Evolutionary conservation across 768 basidiomycete species (phyloP), one percentile per base, ranked within the genome.

Genomic region (Holtermanniella nyarrowii): DNA sequence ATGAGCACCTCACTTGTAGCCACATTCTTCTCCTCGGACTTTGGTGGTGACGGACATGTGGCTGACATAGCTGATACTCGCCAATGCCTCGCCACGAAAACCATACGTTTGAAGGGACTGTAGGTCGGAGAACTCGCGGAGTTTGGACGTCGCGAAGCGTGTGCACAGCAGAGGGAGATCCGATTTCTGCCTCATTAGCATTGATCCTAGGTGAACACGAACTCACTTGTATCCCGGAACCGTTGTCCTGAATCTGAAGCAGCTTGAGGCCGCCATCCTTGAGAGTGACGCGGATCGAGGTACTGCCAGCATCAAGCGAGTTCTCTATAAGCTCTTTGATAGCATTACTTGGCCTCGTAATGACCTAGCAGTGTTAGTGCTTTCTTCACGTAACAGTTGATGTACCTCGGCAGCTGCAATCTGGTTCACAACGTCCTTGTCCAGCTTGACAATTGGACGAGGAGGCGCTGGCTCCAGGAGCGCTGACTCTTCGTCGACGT

Each of bases 281-380:
- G 59, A 91, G 77, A 0, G 82, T 86, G 48, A 97, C 76, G 31
- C 84, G 82, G 66, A 97, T 88, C 0, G 82, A 82, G 0, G 86
- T 90, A 21, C 88, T 76, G 0, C 87, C 84, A 0, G 95, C 95
- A 73, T 99, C 95, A n/a, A 99, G 77, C 20, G 83, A 78, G 60
- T 99, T 97, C 72, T 99, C 95, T 13, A 99, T 75, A 0, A 97
- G 77, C 69, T 97, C 95, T 69, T 99, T 99, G 49, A 99, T 77
- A 1, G 93, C 93, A 54, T 91, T 96, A 4, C 88, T 82, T 0
- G 95, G 95, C 39, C 95, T 70, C 49, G 87, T 86, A 53, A 88
- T 87, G 63, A 88, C 84, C 85, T 88, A 37, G 7, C 31, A 37
- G 31, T 7, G 13, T 18, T 39, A 27, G 44, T 25, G 5, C 23